A percentile compares a stretch with the other conserved stretches of the same genome.
Conservation (phyloP, 345 rosid genomes). For the Citropsis articulata region DNA sequence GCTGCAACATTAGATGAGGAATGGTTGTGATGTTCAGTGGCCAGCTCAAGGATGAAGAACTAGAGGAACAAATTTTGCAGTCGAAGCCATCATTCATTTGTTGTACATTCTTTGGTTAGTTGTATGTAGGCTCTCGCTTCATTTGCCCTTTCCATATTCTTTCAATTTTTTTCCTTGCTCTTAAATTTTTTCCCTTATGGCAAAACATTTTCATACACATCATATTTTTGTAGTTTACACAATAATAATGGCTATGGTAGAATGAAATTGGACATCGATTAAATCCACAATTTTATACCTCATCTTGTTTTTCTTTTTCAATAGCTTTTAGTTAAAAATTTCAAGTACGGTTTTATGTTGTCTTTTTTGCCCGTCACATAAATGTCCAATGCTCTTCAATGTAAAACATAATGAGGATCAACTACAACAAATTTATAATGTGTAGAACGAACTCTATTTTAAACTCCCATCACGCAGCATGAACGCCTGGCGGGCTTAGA, state of each 20-base stretch:
- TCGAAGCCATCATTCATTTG: not conserved
- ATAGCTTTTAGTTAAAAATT: not conserved
- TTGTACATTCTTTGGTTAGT: constrained; percentile 14
- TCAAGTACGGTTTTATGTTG: too few relatives aligned
- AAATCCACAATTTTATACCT: not conserved
- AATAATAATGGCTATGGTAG: not conserved
- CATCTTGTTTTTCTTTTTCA: not conserved
- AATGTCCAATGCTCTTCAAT: too few relatives aligned
- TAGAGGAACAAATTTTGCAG: constrained; percentile 29
- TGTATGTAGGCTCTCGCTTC: constrained; percentile 12
- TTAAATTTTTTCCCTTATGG: not conserved
- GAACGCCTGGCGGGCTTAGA: too few relatives aligned
- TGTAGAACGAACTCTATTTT: too few relatives aligned
- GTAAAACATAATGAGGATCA: too few relatives aligned
- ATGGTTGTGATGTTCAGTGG: not conserved
- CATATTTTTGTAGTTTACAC: not conserved
- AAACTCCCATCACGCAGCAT: too few relatives aligned
- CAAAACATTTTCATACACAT: not conserved
- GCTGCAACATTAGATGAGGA: constrained; percentile 84
- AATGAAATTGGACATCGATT: not conserved
- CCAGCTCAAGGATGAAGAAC: not conserved
- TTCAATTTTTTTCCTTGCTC: constrained; percentile 4
- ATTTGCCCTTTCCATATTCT: constrained; percentile 11
- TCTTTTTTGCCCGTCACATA: too few relatives aligned
- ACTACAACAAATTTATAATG: too few relatives aligned